Evolutionary conservation across 257 asterid species (phyloP), one percentile per base, ranked within the genome.

Genomic region (Solanum neorickii): DNA sequence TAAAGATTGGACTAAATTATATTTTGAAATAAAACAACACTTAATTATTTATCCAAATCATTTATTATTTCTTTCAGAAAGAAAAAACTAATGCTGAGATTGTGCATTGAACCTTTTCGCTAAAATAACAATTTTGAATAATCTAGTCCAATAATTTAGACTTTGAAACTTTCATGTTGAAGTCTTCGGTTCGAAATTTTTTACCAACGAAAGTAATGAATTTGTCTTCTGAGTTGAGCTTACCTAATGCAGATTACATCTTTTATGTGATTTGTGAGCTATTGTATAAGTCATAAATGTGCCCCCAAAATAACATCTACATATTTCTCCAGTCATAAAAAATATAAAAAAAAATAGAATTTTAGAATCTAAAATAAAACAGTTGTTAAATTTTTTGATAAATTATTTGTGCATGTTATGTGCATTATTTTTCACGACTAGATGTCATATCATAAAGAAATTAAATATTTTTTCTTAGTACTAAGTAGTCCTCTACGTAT

Each of bases 261-360:
- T 14, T 0, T 8, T 49, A 15, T 15, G 9, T 49, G 6, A 49
- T 15, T 49, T 49, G 60, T 9, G 0, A 49, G 21, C 9, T 15
- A 49, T 49, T 49, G 1, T 3, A 14, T 49, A 49, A 49, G 59
- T 49, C 21, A 49, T 5, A 49, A 49, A 20, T 14, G 3, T 49
- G 2, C 59, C 15, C 1, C 9, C 9, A 49, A 49, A 16, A 6
- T 15, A 49, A 0, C 3, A 0, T 1, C 21, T 15, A 15, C 3
- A 49, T 0, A 49, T 5, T 49, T 49, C 0, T 49, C 9, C 15
- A 5, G 3, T 15, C 3, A 6, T 15, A 49, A 49, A 49, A 49
- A 49, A 49, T 15, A 49, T 49, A 0, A 1, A 5, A 15, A 15
- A 49, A 49, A 15, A 5, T 35, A 35, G 7, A 35, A 35, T 35